These are phyloP conservation scores for Fusarium verticillioides DNA, from an alignment of 2,329 filamentous ascomycete species.

Conservation along the genomic window DNA sequence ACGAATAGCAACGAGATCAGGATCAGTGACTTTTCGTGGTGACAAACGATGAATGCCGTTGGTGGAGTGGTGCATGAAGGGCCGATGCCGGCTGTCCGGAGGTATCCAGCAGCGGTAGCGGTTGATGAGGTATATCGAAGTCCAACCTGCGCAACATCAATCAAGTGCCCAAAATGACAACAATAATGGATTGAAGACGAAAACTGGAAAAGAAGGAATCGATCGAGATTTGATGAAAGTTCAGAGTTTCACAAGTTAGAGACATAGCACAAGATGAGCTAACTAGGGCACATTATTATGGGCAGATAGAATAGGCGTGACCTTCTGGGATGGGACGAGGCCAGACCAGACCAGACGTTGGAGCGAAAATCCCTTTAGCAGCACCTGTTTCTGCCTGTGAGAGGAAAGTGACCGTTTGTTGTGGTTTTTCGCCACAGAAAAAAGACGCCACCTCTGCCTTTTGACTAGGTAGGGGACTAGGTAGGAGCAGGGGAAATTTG, in stretches of 20 bases:
- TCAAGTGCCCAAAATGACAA: conserved; percentile 19
- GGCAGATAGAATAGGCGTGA: conserved; percentile 30
- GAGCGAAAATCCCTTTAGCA: conserved; percentile 22
- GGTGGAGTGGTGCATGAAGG: conserved; percentile 27
- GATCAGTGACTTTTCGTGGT: conserved; percentile 27
- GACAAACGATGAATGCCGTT: conserved; percentile 11
- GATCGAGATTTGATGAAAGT: conserved; percentile 14
- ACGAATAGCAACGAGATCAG: conserved; percentile 31
- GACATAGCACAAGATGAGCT: conserved; percentile 22
- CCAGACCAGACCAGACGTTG: conserved; percentile 8
- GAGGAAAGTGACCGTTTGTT: conserved; percentile 4
- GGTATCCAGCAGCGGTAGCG: background rate
- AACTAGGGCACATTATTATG: conserved; percentile 29
- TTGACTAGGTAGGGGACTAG: background rate
- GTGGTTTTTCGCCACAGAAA: conserved; percentile 23
- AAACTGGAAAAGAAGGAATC: background rate
- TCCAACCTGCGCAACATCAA: conserved; percentile 20
- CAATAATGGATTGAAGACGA: background rate
- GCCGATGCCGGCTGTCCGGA: conserved; percentile 14
- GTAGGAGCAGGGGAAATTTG: conserved; percentile 4
- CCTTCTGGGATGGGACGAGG: background rate
- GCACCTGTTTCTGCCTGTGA: conserved; percentile 6
- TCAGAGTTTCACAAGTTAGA: conserved; percentile 13
- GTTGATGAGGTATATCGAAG: background rate
- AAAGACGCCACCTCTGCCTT: conserved; percentile 15